Base-by-base conservation (phyloP, 176 grass and related monocot species). In the Raddia distichophylla region DNA sequence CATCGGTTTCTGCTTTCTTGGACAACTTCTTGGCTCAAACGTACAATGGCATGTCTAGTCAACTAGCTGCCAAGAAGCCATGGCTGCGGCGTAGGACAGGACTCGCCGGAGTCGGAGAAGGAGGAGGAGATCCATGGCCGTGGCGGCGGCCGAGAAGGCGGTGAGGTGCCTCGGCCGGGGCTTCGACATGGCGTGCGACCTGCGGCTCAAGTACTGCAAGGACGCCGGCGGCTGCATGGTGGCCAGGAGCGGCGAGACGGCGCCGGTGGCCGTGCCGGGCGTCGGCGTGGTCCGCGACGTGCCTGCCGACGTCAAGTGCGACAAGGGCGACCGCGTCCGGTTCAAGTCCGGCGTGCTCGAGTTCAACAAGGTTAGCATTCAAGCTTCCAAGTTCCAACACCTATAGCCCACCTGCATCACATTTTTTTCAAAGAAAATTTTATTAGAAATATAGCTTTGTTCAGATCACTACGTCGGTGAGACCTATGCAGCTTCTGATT, bases 251-350 rank as follows among this genome's bases (percentile, higher is more conserved):
- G 74, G 80, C 44, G 92, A 88, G 82, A 87, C 84, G 87, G 75
- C 42, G 67, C 79, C 90, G 62, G 78, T 91, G 13, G 32, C 77
- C 45, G 91, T 98, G 86, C 95, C 95, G 0, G 90, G 95, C 1
- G 69, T 91, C 60, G 96, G 96, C 14, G 58, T 69, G 35, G 77
- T 88, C 62, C 70, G 20, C 67, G 93, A 73, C 72, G 87, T 99
- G 33, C 80, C 91, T 0, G 64, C 80, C 65, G 90, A 93, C 71
- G 86, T 99, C 10, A 99, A 93, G 76, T 99, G 89, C 71, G 96
- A 89, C 71, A 99, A 95, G 87, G 96, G 93, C 27, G 93, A 95
- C 73, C 90, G 93, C 47, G 86, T 90, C 83, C 93, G 96, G 16
- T 81, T 87, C 79, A 90, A 88, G 84, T 95, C 96, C 48, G 91